A percentile compares a stretch with the other conserved stretches of the same genome.
phyloP scores from a whole-genome alignment of 1,284 basidiomycete genomes.

The Austroboletus novae-zelandiae region DNA sequence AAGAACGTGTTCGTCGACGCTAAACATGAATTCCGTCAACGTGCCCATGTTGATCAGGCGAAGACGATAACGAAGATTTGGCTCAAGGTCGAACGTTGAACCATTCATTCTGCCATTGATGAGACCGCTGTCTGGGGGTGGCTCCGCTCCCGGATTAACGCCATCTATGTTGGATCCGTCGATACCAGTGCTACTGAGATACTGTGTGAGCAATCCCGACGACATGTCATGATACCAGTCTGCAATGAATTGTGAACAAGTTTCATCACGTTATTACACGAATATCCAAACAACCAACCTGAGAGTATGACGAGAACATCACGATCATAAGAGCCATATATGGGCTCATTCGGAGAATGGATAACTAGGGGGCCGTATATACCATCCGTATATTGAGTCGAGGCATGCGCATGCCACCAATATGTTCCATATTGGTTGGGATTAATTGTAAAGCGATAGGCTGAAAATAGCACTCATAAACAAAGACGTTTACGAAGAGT shows the following conservation, averaged over 20 bases:
- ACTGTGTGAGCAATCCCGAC: conserved; percentile 29
- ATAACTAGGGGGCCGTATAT: conserved; percentile 34
- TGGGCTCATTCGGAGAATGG: conserved; percentile 30
- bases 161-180: conserved; percentile 31
- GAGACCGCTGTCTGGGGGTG: conserved; percentile 33
- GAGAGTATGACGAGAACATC: conserved; percentile 29
- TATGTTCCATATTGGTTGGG: conserved; percentile 32
- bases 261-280: background rate
- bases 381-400: conserved; percentile 34
- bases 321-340: conserved; percentile 27
- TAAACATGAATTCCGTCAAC: conserved; percentile 33
- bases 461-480: conserved; percentile 13
- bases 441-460: conserved; percentile 30
- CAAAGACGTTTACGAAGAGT: background rate
- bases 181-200: conserved; percentile 25
- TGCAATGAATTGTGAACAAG: conserved; percentile 4
- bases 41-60: conserved; percentile 32
- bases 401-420: conserved; percentile 33
- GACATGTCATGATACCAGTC: conserved; percentile 34
- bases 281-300: conserved; percentile 18
- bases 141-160: conserved; percentile 31
- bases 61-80: conserved; percentile 30
- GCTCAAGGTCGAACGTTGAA: conserved; percentile 22
- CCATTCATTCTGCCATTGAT: conserved; percentile 31
- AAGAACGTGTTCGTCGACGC: conserved; percentile 28